Base-by-base conservation (phyloP, 441 rosid species). In the Codiaeum variegatum region DNA sequence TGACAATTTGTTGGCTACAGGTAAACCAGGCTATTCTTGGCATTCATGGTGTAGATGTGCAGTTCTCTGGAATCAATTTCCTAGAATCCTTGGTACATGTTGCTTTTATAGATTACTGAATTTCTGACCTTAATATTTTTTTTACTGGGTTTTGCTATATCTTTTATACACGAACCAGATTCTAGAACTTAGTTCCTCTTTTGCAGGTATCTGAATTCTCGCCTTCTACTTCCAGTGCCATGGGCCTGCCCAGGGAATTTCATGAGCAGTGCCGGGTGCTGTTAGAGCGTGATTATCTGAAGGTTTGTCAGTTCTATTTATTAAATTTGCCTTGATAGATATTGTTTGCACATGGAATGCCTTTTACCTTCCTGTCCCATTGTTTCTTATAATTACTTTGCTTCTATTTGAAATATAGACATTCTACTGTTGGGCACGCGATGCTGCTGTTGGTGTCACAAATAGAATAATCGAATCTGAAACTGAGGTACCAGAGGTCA, bases 241-340 rank as follows among this genome's bases (percentile, higher is more conserved):
- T 95, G 95, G 92, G 99, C 84, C 95, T 95, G 76, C 97, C 99
- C 5, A 85, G 90, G 85, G 99, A 95, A 83, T 93, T 90, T 83
- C 98, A 93, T 81, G 97, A 93, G 82, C 95, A 81, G 67, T 95
- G 99, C 78, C 90, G 76, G 66, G 88, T 68, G 86, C 91, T 91
- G 62, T 75, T 95, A n/a, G 97, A 95, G 85, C 87, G 83, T 71
- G 88, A 89, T 70, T 86, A 86, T 79, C 77, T 95, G 75, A 95
- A 93, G 99, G 99, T 91, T 73, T 64, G 70, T 55, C 66, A 44
- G 40, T 70, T 38, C 56, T 71, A 46, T 42, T 72, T 70, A 29
- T 24, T 32, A n/a, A 42, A n/a, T 26, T 56, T 64, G 21, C 36
- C 28, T 70, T 65, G 61, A 58, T 13, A 8, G 38, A 44, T 36